Percentiles rank a stretch among this genome's conserved stretches.
phyloP scores from a whole-genome alignment of 305 asterid species.

The Fraxinus paxiana region DNA sequence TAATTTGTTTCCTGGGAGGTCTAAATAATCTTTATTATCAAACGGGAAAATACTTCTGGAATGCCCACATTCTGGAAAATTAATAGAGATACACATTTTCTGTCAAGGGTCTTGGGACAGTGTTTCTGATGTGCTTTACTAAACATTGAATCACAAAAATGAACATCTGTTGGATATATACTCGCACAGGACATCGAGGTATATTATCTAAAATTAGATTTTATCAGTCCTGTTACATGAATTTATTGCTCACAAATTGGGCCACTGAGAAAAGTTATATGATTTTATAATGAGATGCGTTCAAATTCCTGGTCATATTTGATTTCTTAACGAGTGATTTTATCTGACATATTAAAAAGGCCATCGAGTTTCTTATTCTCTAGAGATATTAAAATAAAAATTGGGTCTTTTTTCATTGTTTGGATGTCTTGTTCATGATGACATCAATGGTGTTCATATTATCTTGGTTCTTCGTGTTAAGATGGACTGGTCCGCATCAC shows the following conservation, averaged over 20 bases:
- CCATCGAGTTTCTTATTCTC: constrained; percentile 19
- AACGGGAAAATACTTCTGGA: neutral
- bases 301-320: no score
- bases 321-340: neutral
- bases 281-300: no score
- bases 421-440: no score
- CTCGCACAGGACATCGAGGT: neutral
- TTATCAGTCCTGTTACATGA: constrained; percentile 22
- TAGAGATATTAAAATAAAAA: neutral
- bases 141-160: neutral
- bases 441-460: no score
- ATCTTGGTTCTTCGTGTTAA: no score
- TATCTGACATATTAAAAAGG: neutral
- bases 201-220: neutral
- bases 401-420: no score
- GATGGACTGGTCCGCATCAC: no score
- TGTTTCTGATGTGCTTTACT: neutral
- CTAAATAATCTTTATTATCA: neutral
- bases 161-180: neutral
- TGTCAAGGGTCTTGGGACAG: neutral
- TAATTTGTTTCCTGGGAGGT: constrained; percentile 12
- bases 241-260: neutral
- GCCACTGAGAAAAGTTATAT: no score
- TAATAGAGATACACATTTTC: neutral
- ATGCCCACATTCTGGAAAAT: neutral